These are phyloP conservation scores for Casuarina glauca DNA, from an alignment of 306 rosid genomes.

Conservation along the genomic window DNA sequence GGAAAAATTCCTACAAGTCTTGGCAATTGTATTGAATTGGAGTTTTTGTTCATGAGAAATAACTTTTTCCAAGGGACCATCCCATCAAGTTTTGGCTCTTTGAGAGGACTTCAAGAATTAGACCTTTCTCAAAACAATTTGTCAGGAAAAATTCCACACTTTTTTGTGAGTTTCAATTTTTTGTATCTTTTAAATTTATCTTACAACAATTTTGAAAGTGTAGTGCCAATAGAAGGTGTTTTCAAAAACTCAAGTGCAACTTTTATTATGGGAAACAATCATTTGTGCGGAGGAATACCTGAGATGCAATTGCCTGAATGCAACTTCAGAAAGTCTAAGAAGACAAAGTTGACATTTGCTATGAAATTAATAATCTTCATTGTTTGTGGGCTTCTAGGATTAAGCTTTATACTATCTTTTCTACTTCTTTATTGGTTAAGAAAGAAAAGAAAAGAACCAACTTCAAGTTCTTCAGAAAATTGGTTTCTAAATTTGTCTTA, in stretches of 20 bases:
- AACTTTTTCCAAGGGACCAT: not conserved
- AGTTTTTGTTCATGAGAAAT: fast-evolving
- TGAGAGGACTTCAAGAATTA: not conserved
- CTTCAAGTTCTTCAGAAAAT: not conserved
- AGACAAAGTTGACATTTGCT: not conserved
- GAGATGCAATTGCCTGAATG: not conserved
- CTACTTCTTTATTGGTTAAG: not conserved
- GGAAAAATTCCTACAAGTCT: not conserved
- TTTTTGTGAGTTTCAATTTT: not conserved
- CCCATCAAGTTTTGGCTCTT: not conserved
- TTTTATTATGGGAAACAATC: not conserved
- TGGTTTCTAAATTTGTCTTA: not conserved
- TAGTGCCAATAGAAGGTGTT: not conserved
- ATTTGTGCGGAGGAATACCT: not conserved
- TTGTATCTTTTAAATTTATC: not conserved
- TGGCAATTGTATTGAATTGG: not conserved
- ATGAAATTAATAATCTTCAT: too few species aligned
- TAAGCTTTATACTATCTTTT: too few species aligned
- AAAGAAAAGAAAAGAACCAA: not conserved
- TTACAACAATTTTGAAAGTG: not conserved
- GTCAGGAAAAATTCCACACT: not conserved
- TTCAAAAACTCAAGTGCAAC: not conserved
- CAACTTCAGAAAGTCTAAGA: not conserved
- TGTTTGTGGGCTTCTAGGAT: not conserved
- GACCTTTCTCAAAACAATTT: not conserved